Evolutionary conservation across 352 stramenopile species (phyloP), one percentile per base, ranked within the genome.

Genomic region (Phytophthora sansomeana): DNA sequence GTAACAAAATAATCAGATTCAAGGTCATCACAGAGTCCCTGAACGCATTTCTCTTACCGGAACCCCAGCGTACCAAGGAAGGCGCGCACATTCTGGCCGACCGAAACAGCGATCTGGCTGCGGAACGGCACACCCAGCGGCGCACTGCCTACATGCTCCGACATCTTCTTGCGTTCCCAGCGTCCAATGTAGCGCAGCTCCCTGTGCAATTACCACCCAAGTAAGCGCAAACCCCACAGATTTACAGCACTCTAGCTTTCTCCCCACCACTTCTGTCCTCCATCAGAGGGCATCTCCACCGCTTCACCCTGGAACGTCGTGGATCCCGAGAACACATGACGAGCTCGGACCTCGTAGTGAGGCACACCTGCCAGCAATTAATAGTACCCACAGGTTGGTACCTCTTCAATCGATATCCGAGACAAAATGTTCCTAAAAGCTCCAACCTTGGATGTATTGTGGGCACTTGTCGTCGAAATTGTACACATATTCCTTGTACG

Each of bases 401-500:
- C n/a, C n/a, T 28, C 17, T 26, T 17, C n/a, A 5, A 24, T 24
- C 21, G 1, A 24, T 1, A 24, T 24, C 21, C 17, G 4, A 19
- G 4, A 28, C n/a, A 10, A 26, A 46, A 9, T 11, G n/a, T 17
- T 46, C 26, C n/a, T 46, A 17, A 14, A 11, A 14, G 10, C 10
- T 46, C 17, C 17, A 24, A 46, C 39, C 84, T 75, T 92, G 81
- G 47, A 93, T 93, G 60, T 93, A 93, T 74, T 93, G 85, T 55
- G 87, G 87, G 53, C 85, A 93, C 67, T 93, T 91, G 67, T 92
- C 87, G 57, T 95, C 87, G 57, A 95, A 93, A 68, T 93, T 93
- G 81, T 93, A 95, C 26, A 95, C 85, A 67, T 95, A 95, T 58
- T 95, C 87, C 66, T 95, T 95, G 81, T 87, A 95, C 58, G 86